Evolutionary conservation across 2,329 filamentous ascomycete species (phyloP).

Genomic region (Fusarium tanahbumbuense): DNA sequence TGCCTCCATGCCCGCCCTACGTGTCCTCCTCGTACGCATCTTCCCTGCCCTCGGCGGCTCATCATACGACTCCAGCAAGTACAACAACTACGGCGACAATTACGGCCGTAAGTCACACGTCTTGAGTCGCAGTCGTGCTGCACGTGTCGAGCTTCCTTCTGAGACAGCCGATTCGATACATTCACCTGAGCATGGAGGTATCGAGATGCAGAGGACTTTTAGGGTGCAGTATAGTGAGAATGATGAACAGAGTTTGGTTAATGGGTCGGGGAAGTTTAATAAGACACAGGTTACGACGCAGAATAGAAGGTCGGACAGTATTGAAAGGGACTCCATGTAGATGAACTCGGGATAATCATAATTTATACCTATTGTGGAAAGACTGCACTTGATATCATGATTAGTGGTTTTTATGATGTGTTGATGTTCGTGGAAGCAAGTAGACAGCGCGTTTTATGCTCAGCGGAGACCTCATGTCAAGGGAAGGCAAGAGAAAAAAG

Average conservation of each 20-base stretch:
- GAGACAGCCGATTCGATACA: conserved; percentile 30
- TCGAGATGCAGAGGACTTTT: conserved; percentile 43
- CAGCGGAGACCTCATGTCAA: not conserved
- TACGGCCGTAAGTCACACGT: conserved; percentile 40
- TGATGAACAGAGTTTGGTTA: conserved; percentile 40
- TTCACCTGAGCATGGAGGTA: conserved; percentile 37
- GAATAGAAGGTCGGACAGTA: conserved; percentile 20
- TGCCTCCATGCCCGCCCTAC: conserved; percentile 50
- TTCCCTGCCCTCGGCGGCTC: conserved; percentile 48
- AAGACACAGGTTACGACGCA: conserved; percentile 25
- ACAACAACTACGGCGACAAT: conserved; percentile 37
- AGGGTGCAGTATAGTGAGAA: conserved; percentile 42
- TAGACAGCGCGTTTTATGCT: not conserved
- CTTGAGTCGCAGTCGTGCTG: conserved; percentile 37
- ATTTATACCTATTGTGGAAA: not conserved
- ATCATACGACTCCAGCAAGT: conserved; percentile 42
- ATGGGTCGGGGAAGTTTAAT: conserved; percentile 3
- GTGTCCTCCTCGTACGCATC: conserved; percentile 45
- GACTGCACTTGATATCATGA: not conserved
- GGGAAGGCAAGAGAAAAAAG: no score
- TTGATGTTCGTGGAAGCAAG: not conserved
- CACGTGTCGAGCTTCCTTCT: conserved; percentile 37
- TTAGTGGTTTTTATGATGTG: not conserved
- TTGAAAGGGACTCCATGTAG: conserved; percentile 20
- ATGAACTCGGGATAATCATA: not conserved